Evolutionary conservation across 1,284 basidiomycete species (phyloP), one percentile per base, ranked within the genome.

Genomic region (Ustilago hordei): DNA sequence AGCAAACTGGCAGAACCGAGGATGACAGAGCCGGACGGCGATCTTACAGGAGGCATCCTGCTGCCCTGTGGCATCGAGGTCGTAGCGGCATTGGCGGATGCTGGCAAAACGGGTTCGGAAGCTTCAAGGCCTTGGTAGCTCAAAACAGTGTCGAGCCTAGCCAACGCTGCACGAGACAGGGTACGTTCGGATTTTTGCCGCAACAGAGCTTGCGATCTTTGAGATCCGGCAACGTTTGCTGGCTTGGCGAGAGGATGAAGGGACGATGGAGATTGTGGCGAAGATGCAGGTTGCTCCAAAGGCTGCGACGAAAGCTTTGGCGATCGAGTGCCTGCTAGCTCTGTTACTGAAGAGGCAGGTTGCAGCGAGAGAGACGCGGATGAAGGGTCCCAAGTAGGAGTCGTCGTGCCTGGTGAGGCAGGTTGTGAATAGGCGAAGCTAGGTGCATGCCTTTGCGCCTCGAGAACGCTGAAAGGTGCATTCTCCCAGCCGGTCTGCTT

Each of bases 381-480:
- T 13, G 63, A 57, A 43, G 69, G 34, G 53, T 69, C 75, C 75
- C 66, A 72, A 11, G 65, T 34, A n/a, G 65, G 19, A 36, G 61
- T 36, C 31, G 60, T 38, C 8, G 43, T n/a, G 8, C 71, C 60
- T 4, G 78, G 78, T 17, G 78, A 80, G n/a, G 68, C 62, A 19
- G 78, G 78, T 31, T 75, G 74, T 4, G 74, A 77, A 31, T 35
- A 65, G 23, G 71, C 68, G 23, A 59, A 61, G 60, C 59, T 61
- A 12, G 61, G 60, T 8, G 63, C 67, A 38, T 67, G 70, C 23
- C 72, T 53, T 60, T 68, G 66, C 28, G 75, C 78, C 52, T 81
- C 80, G 23, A 81, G 79, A 15, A 75, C 78, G 36, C 80, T 81
- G 67, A 81, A 81, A 2, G 80, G 80, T 1, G 80, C 80, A 32